These are phyloP conservation scores for Salix koriyanagi DNA, from an alignment of 345 rosid species.

Conservation along the genomic window DNA sequence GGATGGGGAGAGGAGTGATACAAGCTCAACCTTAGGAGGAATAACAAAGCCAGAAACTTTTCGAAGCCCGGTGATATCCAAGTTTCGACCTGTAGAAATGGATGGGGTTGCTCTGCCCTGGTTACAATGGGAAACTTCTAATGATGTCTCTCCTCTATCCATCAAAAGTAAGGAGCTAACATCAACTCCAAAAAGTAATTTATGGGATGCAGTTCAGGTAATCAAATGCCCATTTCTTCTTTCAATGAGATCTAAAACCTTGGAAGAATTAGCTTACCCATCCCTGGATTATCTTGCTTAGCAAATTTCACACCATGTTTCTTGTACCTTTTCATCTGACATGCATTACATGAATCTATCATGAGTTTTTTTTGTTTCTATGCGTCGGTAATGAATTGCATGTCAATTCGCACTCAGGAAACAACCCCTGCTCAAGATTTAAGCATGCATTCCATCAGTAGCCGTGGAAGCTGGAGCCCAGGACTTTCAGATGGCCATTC, in stretches of 20 bases:
- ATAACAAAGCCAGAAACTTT: conserved; percentile 35
- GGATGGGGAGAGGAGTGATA: conserved; percentile 90
- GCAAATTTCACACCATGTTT: background rate
- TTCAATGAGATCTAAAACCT: background rate
- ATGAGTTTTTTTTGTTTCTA: background rate
- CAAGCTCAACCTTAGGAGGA: conserved; percentile 72
- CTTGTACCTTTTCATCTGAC: background rate
- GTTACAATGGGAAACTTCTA: conserved; percentile 88
- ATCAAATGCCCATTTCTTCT: background rate
- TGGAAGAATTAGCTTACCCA: background rate
- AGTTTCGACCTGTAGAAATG: conserved; percentile 55
- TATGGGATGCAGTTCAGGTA: conserved; percentile 45
- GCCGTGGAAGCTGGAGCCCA: conserved; percentile 84
- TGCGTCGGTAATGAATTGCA: background rate
- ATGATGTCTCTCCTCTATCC: conserved; percentile 44
- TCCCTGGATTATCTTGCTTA: background rate
- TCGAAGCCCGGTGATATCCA: conserved; percentile 34
- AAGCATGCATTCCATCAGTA: conserved; percentile 47
- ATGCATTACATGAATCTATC: background rate
- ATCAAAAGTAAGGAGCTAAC: conserved; percentile 34
- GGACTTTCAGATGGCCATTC: conserved; percentile 27
- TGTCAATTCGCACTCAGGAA: conserved; percentile 34
- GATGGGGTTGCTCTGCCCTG: conserved; percentile 91
- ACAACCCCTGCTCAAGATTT: conserved; percentile 33
- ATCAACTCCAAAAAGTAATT: conserved; percentile 25